Evolutionary conservation across 108 stramenopile species (phyloP).

Genomic region (Cylindrotheca closterium): DNA sequence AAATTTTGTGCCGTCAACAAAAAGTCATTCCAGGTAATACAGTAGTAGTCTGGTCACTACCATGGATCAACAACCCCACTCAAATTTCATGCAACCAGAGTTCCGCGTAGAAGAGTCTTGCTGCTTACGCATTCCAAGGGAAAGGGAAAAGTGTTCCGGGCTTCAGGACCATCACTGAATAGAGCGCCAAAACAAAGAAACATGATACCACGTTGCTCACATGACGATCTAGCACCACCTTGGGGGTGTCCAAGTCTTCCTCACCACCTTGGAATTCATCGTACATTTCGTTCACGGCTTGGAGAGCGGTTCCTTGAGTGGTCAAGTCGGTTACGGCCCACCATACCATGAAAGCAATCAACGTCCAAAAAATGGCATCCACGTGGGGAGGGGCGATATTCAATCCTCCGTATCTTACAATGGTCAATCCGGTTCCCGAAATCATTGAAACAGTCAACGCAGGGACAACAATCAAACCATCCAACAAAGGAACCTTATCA

Average conservation of each 20-base stretch:
- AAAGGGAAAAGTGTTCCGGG: slow-evolving; percentile 38
- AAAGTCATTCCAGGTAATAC: too few relatives aligned
- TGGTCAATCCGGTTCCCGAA: slow-evolving; percentile 48
- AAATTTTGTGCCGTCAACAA: too few relatives aligned
- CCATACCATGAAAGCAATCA: slow-evolving; percentile 53
- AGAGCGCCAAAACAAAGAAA: slow-evolving; percentile 49
- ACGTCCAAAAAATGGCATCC: slow-evolving; percentile 44
- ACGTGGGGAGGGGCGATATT: slow-evolving; percentile 59
- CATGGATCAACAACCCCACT: too few relatives aligned
- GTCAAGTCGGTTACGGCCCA: slow-evolving; percentile 64
- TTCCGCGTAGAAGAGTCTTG: too few relatives aligned
- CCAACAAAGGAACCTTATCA: slow-evolving; percentile 47
- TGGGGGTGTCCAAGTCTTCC: slow-evolving; percentile 23
- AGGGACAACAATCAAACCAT: slow-evolving; percentile 54
- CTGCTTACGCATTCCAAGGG: slow-evolving; percentile 2
- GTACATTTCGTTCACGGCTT: slow-evolving; percentile 32
- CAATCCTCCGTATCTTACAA: slow-evolving; percentile 54
- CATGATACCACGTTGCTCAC: slow-evolving; percentile 60
- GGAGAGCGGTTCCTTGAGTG: slow-evolving; percentile 46
- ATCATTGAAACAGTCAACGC: slow-evolving; percentile 56
- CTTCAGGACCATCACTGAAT: slow-evolving; percentile 62
- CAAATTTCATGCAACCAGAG: too few relatives aligned
- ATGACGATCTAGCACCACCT: slow-evolving; percentile 46
- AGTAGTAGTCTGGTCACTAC: too few relatives aligned
- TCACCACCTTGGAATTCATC: slow-evolving; percentile 28